Base-by-base conservation (phyloP, 169 alveolate genomes). In the Cryptosporidium bovis region DNA sequence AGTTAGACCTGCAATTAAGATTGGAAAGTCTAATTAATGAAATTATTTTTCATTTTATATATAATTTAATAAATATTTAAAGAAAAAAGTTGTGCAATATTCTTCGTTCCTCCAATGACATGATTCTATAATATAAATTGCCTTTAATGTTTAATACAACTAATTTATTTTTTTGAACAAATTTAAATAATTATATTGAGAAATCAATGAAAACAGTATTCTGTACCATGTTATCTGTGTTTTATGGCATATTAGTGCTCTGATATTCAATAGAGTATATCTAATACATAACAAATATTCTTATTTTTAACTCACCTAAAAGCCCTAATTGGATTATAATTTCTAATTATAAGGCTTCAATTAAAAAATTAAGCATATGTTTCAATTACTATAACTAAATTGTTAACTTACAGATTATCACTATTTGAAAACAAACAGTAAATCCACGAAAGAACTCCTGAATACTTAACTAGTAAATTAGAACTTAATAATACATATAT, bases 1-100 rank as follows among this genome's bases (percentile, higher is more conserved):
- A 65, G 95, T 95, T 24, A 94, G 96, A 66, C 97, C 96, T 36
- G 87, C 65, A 64, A 62, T 77, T 20, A 77, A 77, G 36, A 50
- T 77, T 6, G 87, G 87, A 40, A 77, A 40, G 13, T 29, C 67
- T 33, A 69, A 27, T 10, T 29, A 69, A n/a, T 66, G 13, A 8
- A 0, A 5, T 16, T 15, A 31, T 34, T 24, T 18, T 18, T 34
- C 16, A 29, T 18, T 36, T 40, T 65, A 15, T 29, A 12, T n/a
- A 48, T 15, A 18, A n/a, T n/a, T n/a, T n/a, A n/a, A 18, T 66
- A 44, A 18, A 46, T 13, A 66, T 7, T 33, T 18, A 33, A 27
- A 34, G 56, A 20, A 24, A 24, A 24, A 24, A 24, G 1, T 16
- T 4, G 53, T 31, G 71, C 34, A 33, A 15, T 64, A 50, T 15